These are phyloP conservation scores for Onygenales sp. DNA, from an alignment of 2,329 filamentous ascomycete species.

Conservation along the genomic window DNA sequence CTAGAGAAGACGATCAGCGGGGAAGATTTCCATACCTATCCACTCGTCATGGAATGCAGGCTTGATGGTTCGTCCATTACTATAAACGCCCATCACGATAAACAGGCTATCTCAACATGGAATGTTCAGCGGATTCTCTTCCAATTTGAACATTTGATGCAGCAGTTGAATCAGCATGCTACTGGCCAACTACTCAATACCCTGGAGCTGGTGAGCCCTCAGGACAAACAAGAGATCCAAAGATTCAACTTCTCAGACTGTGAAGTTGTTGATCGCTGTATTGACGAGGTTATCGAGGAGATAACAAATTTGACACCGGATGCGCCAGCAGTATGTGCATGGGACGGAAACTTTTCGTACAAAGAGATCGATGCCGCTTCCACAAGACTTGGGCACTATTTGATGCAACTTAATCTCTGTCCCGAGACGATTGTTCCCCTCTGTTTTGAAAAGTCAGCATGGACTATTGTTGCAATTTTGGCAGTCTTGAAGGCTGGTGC, in stretches of 20 bases:
- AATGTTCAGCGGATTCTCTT: constrained; percentile 46
- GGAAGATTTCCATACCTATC: constrained; percentile 10
- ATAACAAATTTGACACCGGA: constrained; percentile 8
- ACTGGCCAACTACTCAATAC: constrained; percentile 17
- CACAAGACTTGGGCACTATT: constrained; percentile 4
- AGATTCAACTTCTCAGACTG: constrained; percentile 20
- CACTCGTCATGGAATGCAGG: constrained; percentile 56
- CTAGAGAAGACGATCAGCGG: constrained; percentile 5
- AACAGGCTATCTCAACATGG: constrained; percentile 43
- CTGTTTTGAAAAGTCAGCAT: constrained; percentile 47
- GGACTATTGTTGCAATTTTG: constrained; percentile 65
- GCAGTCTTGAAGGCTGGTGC: constrained; percentile 65
- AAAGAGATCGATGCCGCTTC: constrained; percentile 13
- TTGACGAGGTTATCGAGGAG: constrained; percentile 15
- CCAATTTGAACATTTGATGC: constrained; percentile 37
- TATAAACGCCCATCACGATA: constrained; percentile 57
- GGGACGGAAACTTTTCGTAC: constrained; percentile 13
- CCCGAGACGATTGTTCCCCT: constrained; percentile 11
- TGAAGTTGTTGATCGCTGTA: constrained; percentile 6
- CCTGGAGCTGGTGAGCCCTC: constrained; percentile 23
- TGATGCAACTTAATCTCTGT: constrained; percentile 6
- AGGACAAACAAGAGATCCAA: constrained; percentile 23
- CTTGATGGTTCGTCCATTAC: constrained; percentile 45
- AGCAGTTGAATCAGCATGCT: constrained; percentile 22
- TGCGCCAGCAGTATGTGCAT: constrained; percentile 14